phyloP scores from a whole-genome alignment of 192 early-diverging fungal genomes.

The Globomyces pollinis-pini region DNA sequence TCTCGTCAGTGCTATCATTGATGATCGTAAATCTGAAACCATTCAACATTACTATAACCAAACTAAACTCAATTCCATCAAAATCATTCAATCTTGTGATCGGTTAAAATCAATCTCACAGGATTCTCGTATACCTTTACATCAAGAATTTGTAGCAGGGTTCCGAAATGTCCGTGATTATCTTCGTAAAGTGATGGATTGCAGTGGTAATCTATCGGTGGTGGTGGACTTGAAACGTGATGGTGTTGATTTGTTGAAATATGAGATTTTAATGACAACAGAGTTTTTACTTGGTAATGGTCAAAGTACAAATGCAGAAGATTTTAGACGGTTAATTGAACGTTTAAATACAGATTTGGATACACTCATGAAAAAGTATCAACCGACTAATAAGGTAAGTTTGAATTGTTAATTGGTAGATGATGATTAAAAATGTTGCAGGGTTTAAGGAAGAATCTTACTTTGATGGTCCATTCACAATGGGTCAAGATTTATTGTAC shows the following conservation, averaged over 20 bases:
- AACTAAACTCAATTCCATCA: conserved; percentile 2
- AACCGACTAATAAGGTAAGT: background rate
- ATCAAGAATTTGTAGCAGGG: background rate
- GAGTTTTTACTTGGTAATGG: conserved; percentile 3
- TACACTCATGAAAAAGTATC: background rate
- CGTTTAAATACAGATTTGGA: conserved; percentile 5
- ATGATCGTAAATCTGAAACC: too few relatives aligned
- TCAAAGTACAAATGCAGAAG: background rate
- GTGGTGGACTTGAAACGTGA: background rate
- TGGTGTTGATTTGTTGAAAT: background rate
- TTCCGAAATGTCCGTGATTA: background rate
- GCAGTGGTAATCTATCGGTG: background rate
- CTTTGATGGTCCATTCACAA: background rate
- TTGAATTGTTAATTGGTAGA: background rate
- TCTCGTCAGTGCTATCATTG: too few relatives aligned
- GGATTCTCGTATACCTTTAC: background rate
- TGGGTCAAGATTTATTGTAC: conserved; percentile 1
- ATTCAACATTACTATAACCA: background rate
- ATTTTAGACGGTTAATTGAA: background rate
- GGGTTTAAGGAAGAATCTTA: conserved; percentile 4
- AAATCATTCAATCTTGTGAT: background rate
- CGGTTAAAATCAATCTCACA: background rate
- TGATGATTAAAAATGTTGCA: background rate
- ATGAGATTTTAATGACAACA: background rate
- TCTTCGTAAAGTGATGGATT: conserved; percentile 3